These are phyloP conservation scores for Zoysia matrella DNA, from an alignment of 202 grass and related monocot genomes.

Conservation along the genomic window DNA sequence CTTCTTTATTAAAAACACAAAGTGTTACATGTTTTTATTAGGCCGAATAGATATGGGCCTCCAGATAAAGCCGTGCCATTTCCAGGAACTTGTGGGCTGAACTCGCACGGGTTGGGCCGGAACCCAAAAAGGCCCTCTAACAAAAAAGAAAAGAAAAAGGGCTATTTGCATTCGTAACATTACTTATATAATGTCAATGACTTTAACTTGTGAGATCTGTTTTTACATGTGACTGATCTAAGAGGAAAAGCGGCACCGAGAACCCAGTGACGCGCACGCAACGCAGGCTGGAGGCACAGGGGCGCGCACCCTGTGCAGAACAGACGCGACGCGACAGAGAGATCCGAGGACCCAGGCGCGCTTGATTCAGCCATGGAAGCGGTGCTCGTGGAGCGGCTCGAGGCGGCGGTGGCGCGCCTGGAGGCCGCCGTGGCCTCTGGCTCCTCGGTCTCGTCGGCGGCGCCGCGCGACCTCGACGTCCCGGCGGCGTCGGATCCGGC, in stretches of 20 bases:
- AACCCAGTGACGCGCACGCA: conserved; percentile 12
- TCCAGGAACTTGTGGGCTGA: neutral
- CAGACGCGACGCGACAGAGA: neutral
- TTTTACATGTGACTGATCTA: too few species aligned
- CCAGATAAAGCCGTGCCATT: neutral
- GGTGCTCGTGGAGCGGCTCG: conserved; percentile 74
- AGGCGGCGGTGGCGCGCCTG: conserved; percentile 83
- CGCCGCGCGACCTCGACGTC: conserved; percentile 50
- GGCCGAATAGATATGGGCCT: neutral
- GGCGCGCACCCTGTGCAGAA: too few species aligned
- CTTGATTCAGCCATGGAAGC: conserved; percentile 68
- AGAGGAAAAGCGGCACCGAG: too few species aligned
- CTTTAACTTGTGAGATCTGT: too few species aligned
- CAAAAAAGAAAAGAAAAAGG: too few species aligned
- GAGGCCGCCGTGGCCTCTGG: conserved; percentile 65
- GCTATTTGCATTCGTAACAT: too few species aligned
- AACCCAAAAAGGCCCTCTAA: neutral
- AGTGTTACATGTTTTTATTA: neutral
- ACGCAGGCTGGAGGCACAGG: neutral
- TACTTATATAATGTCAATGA: too few species aligned
- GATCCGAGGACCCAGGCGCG: neutral
- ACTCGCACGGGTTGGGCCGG: neutral
- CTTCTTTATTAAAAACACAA: too few species aligned
- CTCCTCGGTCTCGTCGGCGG: conserved; percentile 32
- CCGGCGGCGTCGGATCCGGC: conserved; percentile 58